Evolutionary conservation across 129 eudicot genomes (phyloP), one percentile per base, ranked within the genome.

Genomic region (Daucus carota): DNA sequence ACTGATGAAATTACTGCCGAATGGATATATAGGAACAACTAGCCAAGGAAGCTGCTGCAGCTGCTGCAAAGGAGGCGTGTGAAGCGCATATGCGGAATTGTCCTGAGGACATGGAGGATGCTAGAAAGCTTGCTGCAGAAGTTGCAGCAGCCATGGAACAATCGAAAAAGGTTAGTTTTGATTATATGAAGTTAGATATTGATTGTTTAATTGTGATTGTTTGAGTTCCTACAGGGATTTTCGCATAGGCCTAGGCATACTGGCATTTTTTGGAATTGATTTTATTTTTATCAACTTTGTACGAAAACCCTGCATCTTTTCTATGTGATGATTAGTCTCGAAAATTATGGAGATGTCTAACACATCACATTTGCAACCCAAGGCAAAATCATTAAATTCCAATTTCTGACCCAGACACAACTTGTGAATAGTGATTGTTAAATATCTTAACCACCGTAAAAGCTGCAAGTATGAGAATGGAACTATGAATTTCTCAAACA

Each of bases 11-110:
- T 57, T n/a, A 24, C 32, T n/a, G 59, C 59, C 26, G 1, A 57
- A 28, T 57, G 65, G 31, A 75, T 75, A 50, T 69, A 2, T 80
- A 93, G 98, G 95, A 93, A 75, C 92, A 93, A 89, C 86, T 85
- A 44, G 92, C 89, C 40, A 93, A 93, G 82, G 93, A 85, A 93
- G 98, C 96, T 76, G 96, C 90, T 1, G 88, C 84, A 3, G 79
- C 77, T 20, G 98, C 94, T 75, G 95, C 92, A 41, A 83, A 78
- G 85, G 85, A 85, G 86, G 86, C 86, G 71, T 80, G 73, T 52
- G 86, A 80, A 20, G 92, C 82, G 54, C 76, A 69, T 41, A 81
- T 76, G 40, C 12, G 59, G 31, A 84, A 79, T 72, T 81, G 87
- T 73, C 67, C 98, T 8, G 97, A 81, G 81, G 98, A 87, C 48